These are phyloP conservation scores for Aspergillus tamarii DNA, from an alignment of 2,329 filamentous ascomycete genomes.

Conservation along the genomic window DNA sequence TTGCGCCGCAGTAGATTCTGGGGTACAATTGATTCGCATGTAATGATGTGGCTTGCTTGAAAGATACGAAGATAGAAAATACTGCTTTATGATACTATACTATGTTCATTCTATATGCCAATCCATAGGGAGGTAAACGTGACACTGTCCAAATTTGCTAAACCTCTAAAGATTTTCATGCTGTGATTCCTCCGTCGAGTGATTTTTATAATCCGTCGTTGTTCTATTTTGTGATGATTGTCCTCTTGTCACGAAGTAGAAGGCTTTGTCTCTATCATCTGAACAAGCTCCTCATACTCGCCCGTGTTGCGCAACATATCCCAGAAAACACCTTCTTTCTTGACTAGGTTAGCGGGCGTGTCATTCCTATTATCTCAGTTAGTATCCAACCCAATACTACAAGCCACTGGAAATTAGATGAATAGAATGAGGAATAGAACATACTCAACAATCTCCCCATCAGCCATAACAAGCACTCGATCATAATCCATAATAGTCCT, in stretches of 20 bases:
- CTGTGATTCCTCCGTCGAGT: no score
- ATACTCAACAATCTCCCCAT: slow-evolving; percentile 58
- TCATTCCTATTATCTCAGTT: slow-evolving; percentile 22
- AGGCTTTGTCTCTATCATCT: slow-evolving; percentile 17
- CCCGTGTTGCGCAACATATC: slow-evolving; percentile 31
- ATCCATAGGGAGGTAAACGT: background rate
- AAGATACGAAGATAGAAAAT: background rate
- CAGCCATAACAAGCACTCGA: slow-evolving; percentile 60
- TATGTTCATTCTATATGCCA: background rate
- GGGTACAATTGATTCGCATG: no score
- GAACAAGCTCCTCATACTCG: slow-evolving; percentile 30
- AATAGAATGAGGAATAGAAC: slow-evolving; percentile 1
- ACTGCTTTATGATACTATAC: background rate
- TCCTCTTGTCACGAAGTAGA: background rate
- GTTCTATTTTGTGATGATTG: background rate
- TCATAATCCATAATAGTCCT: slow-evolving; percentile 68
- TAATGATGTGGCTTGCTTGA: background rate
- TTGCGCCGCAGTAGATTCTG: background rate
- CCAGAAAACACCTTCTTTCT: slow-evolving; percentile 27
- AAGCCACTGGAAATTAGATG: background rate
- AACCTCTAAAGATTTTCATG: no score
- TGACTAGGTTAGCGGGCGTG: slow-evolving; percentile 24
- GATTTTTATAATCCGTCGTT: background rate
- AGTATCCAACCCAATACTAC: background rate
- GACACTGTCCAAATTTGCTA: no score